Evolutionary conservation across 306 rosid species (phyloP), one percentile per base, ranked within the genome.

Genomic region (Argentina anserina): DNA sequence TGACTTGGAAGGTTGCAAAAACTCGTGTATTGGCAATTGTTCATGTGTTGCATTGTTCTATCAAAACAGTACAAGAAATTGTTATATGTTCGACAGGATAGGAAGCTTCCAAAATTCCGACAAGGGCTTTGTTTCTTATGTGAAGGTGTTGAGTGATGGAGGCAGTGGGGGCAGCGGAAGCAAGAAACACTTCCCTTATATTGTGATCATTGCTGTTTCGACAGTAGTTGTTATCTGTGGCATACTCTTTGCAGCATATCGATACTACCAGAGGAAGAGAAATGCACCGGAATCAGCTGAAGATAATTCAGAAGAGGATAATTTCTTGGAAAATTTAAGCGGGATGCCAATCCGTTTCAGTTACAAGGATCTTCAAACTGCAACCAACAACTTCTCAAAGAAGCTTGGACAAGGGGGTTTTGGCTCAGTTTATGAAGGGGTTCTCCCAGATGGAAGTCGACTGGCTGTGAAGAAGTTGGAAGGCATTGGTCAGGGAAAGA

Each of bases 401-500:
- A 94, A 87, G 85, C 97, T 94, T 37, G 99, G 99, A 0, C 92
- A 87, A 60, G 96, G 96, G 3, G 99, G 99, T 56, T 94, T 94
- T 53, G 97, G 99, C 31, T 91, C 97, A 2, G 97, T 94, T 79
- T 89, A 94, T 55, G 83, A 84, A 78, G 97, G 99, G 45, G 82
- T 52, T 76, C 86, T 89, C 47, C 81, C 80, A 1, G 93, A 94
- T 74, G 96, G 97, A 65, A 86, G 90, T 55, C 85, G 76, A 70
- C 6, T 94, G 63, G 99, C 99, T 7, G 96, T 94, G 88, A 94
- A 94, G 84, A 78, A 94, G 84, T 72, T 91, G 70, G 99, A 91
- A 84, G 80, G 92, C 67, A 84, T 88, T 47, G 97, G 97, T 39
- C 99, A 94, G 67, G 98, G 98, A 66, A 94, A 91, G 89, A 93